phyloP scores from a whole-genome alignment of 2,329 filamentous ascomycete genomes.

The Phaeosphaeria sp. region DNA sequence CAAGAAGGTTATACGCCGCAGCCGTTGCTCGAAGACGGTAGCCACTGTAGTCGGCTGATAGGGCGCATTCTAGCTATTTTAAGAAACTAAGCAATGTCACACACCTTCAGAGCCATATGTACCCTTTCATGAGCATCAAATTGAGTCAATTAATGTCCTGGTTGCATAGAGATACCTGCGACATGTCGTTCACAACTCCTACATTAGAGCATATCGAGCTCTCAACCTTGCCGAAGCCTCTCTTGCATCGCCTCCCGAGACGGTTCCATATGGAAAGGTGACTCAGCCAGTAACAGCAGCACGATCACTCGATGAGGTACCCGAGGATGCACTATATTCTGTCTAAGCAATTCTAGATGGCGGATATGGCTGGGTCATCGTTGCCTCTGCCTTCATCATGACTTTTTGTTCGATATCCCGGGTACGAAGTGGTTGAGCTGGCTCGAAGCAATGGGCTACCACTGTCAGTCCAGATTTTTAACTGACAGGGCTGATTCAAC shows the following conservation, averaged over 20 bases:
- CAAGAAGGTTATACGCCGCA: no score
- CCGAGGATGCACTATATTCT: conserved; percentile 23
- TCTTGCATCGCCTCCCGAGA: conserved; percentile 3
- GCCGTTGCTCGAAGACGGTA: no score
- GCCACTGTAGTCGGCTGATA: no score
- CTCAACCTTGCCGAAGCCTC: conserved; percentile 6
- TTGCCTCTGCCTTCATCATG: conserved; percentile 58
- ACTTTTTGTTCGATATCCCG: conserved; percentile 61
- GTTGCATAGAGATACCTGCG: background rate
- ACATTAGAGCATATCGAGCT: conserved; percentile 20
- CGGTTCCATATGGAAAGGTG: background rate
- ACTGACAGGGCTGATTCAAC: no score
- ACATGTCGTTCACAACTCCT: conserved; percentile 13
- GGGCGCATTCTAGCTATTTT: no score
- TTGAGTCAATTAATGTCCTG: background rate
- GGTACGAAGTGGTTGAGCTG: no score
- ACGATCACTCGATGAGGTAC: conserved; percentile 10
- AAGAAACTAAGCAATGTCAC: no score
- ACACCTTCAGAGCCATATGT: no score
- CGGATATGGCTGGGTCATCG: conserved; percentile 64
- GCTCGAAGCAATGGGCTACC: no score
- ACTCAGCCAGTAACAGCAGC: background rate
- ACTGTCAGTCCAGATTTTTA: no score
- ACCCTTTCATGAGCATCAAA: no score
- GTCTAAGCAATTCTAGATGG: conserved; percentile 55